Base-by-base conservation (phyloP, 1,284 basidiomycete genomes). In the Leccinum pachyderme region DNA sequence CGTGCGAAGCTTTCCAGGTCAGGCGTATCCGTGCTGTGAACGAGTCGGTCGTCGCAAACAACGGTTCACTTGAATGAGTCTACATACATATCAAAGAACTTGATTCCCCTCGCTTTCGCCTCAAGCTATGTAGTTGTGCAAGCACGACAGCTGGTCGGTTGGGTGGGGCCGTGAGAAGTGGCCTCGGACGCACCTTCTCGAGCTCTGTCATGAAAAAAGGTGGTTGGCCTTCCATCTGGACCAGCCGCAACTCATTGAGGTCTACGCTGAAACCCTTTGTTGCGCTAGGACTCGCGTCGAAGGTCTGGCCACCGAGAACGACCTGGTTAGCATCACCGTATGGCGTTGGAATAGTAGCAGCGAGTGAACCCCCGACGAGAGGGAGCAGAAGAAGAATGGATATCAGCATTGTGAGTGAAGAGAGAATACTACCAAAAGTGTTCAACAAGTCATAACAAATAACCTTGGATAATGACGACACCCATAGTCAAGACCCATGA, bases 1-100 rank as follows among this genome's bases (percentile, higher is more conserved):
- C 67, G 65, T 54, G 78, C 75, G 28, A 74, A 77, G n/a, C 74
- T 69, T 32, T 79, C 84, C 39, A 89, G 76, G 51, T 83, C 76
- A 63, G 75, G 81, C 25, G 88, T 81, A 49, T 94, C 90, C 48
- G 92, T 93, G 49, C 91, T 94, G 64, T 18, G 58, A 5, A 7
- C 11, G 18, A 2, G 12, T 13, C 29, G 7, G 52, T 61, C 65
- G 51, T 56, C 56, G 63, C 62, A 55, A 15, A 25, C 53, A 7
- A 47, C 5, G 9, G n/a, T 39, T 37, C 2, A 9, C 5, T 18
- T 49, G 41, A 59, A 53, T 51, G 41, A 60, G 57, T 22, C 52
- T 55, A 63, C 77, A 72, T 72, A 95, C 92, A 95, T 82, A 72
- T 95, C 93, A 75, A 95, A 90, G 79, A 94, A 95, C 53, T 81